Evolutionary conservation across 2,329 filamentous ascomycete species (phyloP).

Genomic region (Diplodia corticola): DNA sequence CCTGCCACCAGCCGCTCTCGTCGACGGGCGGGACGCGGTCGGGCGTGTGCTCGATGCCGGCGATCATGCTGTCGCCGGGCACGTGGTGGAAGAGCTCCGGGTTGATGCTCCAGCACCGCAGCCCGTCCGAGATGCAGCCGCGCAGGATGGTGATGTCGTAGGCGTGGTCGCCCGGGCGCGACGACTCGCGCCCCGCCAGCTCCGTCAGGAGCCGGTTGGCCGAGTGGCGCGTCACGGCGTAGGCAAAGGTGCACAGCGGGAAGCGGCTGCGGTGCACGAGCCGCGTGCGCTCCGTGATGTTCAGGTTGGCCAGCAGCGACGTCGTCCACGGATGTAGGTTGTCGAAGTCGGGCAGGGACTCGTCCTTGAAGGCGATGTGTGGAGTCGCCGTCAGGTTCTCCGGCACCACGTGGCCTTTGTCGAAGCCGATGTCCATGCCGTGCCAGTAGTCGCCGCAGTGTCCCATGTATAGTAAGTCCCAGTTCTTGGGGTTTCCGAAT

Average conservation of each 20-base stretch:
- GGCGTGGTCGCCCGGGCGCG: constrained; percentile 31
- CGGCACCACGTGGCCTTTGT: constrained; percentile 26
- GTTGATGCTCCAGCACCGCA: constrained; percentile 47
- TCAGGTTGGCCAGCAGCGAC: constrained; percentile 38
- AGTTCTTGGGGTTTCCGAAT: constrained; percentile 42
- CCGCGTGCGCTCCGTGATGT: constrained; percentile 40
- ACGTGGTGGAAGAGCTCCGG: constrained; percentile 49
- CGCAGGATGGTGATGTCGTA: constrained; percentile 48
- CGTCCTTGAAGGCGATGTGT: constrained; percentile 40
- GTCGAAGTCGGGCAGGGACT: constrained; percentile 38
- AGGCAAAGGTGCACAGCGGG: constrained; percentile 49
- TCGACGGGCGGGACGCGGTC: constrained; percentile 39
- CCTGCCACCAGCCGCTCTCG: constrained; percentile 35
- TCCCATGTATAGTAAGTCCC: constrained; percentile 48
- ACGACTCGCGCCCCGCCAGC: constrained; percentile 32
- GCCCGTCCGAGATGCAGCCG: constrained; percentile 37
- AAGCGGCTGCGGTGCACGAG: constrained; percentile 45
- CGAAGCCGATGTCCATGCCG: constrained; percentile 29
- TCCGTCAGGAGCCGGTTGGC: constrained; percentile 42
- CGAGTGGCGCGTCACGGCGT: constrained; percentile 43
- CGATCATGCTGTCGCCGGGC: constrained; percentile 43
- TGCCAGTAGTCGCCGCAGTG: constrained; percentile 48
- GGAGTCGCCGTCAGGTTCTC: constrained; percentile 37
- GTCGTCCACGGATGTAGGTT: constrained; percentile 45
- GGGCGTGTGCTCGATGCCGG: constrained; percentile 33